Conservation (phyloP, 2,329 filamentous ascomycete species). For the Sporothrix schenckii region DNA sequence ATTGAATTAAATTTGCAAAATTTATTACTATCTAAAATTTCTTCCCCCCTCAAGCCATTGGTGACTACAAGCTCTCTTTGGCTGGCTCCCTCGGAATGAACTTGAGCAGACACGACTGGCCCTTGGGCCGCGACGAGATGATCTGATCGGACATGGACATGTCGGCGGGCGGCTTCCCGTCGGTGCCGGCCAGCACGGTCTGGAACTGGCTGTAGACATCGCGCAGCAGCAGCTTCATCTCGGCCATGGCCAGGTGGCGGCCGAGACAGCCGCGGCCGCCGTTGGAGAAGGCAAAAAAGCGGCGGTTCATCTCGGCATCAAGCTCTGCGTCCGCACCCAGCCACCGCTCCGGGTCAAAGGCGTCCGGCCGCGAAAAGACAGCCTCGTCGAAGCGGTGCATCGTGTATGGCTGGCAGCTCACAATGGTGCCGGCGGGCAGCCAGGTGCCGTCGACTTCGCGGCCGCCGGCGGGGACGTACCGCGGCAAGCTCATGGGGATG, state of each 20-base stretch:
- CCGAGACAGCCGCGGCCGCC: constrained; percentile 68
- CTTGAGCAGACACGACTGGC: constrained; percentile 60
- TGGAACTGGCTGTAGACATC: constrained; percentile 62
- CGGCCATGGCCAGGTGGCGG: constrained; percentile 65
- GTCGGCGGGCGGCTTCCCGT: constrained; percentile 52
- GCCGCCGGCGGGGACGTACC: constrained; percentile 56
- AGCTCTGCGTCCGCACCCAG: constrained; percentile 69
- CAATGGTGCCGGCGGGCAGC: constrained; percentile 57
- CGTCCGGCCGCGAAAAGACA: constrained; percentile 76
- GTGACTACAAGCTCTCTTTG: background rate
- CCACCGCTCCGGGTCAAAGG: constrained; percentile 82
- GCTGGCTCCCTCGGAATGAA: constrained; percentile 44
- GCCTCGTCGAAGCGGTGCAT: constrained; percentile 61
- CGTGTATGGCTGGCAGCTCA: constrained; percentile 64
- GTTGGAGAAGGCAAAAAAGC: constrained; percentile 67
- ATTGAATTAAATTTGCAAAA: background rate
- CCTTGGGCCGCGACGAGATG: constrained; percentile 64
- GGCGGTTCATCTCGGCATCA: constrained; percentile 67
- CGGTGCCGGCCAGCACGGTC: constrained; percentile 55
- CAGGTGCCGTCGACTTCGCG: constrained; percentile 58
- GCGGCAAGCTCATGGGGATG: constrained; percentile 66
- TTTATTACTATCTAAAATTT: background rate
- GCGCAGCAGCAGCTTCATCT: constrained; percentile 68
- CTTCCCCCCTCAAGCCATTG: background rate
- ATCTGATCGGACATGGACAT: constrained; percentile 71